phyloP scores from a whole-genome alignment of 305 asterid genomes.

The Lippia alba region DNA sequence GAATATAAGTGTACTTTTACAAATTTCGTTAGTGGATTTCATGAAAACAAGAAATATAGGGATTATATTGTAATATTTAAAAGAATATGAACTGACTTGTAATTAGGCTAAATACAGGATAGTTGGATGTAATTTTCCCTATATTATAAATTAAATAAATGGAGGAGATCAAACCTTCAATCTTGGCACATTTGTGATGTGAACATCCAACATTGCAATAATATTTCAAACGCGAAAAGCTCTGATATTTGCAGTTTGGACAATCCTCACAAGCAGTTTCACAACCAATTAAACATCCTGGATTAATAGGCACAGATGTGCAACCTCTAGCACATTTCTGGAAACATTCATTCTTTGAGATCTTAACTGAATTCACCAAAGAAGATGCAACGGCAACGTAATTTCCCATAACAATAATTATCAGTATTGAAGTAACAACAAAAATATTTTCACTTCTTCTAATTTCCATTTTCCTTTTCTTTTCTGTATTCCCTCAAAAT shows the following conservation, averaged over 20 bases:
- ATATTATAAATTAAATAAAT: too few species aligned
- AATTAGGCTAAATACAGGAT: too few species aligned
- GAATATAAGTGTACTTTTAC: too few species aligned
- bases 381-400: neutral
- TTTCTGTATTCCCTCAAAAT: neutral
- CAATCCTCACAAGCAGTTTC: neutral
- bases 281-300: conserved; percentile 7
- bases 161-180: neutral
- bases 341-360: neutral
- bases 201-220: neutral
- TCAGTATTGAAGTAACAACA: neutral
- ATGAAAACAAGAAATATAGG: too few species aligned
- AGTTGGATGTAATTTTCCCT: too few species aligned
- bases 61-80: too few species aligned
- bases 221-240: neutral
- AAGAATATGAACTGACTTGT: too few species aligned
- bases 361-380: neutral
- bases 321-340: neutral
- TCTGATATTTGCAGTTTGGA: neutral
- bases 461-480: neutral
- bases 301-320: neutral
- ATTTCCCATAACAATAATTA: neutral
- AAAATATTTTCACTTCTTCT: too few species aligned
- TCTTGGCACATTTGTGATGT: neutral
- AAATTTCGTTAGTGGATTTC: too few species aligned